Percentiles rank a stretch among this genome's conserved stretches.
Evolutionary conservation across 306 rosid species (phyloP).

Genomic region (Quercus dentata): DNA sequence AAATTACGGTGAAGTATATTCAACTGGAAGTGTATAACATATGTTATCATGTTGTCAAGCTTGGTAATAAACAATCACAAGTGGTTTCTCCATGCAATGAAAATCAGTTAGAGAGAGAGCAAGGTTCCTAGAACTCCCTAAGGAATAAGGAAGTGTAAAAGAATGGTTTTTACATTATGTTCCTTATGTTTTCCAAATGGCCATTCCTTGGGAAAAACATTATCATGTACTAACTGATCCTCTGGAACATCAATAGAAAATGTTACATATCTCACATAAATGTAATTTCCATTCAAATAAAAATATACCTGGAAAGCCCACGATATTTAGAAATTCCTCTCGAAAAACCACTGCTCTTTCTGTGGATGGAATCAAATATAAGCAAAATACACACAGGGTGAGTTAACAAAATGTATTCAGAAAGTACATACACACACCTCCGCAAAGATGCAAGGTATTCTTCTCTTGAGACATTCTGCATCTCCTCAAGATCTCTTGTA

Average conservation of each 20-base stretch:
- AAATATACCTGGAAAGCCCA: constrained; percentile 78
- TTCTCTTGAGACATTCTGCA: constrained; percentile 93
- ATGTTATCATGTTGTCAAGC: background rate
- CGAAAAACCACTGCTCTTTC: constrained; percentile 99
- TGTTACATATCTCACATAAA: background rate
- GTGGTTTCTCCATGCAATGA: background rate
- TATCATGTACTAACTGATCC: background rate
- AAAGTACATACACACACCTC: constrained; percentile 45
- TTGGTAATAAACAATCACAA: background rate
- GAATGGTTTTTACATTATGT: background rate
- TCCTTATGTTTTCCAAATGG: background rate
- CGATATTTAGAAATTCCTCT: constrained; percentile 95
- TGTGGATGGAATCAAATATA: constrained; percentile 41
- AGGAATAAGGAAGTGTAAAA: background rate
- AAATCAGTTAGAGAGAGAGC: background rate
- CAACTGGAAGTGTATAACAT: background rate
- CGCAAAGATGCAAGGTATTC: constrained; percentile 96
- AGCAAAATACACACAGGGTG: constrained; percentile 17
- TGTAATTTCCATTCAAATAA: constrained; percentile 9
- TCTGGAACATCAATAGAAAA: background rate
- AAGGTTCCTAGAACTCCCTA: background rate
- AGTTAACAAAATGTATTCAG: constrained; percentile 12
- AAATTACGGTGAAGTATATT: background rate
- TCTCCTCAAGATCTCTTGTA: constrained; percentile 95
- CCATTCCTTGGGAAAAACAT: background rate